A percentile compares a stretch with the other conserved stretches of the same genome.
These are phyloP conservation scores for Zygoascus sp. DNA, from an alignment of 1,139 yeast genomes.

Conservation along the genomic window DNA sequence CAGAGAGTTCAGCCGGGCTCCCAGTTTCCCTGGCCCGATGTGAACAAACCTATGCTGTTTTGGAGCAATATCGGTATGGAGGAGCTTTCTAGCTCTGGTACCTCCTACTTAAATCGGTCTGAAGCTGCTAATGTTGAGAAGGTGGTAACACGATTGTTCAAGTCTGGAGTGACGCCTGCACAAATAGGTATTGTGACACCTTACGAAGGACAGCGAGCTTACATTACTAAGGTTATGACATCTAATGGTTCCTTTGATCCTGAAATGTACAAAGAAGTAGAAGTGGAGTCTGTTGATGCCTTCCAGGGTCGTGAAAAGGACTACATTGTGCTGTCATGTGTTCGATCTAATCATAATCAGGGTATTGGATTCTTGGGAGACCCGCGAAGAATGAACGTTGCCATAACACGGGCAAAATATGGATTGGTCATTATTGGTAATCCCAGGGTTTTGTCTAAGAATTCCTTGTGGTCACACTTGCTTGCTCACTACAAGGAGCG, in stretches of 20 bases:
- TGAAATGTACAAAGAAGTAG: slow-evolving; percentile 66
- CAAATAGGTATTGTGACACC: slow-evolving; percentile 94
- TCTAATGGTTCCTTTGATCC: slow-evolving; percentile 61
- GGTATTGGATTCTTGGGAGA: slow-evolving; percentile 84
- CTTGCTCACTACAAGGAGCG: slow-evolving; percentile 74
- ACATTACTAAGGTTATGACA: slow-evolving; percentile 72
- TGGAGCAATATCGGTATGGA: slow-evolving; percentile 91
- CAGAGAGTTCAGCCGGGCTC: slow-evolving; percentile 56
- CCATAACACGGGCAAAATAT: slow-evolving; percentile 83
- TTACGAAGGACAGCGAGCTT: slow-evolving; percentile 90
- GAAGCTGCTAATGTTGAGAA: slow-evolving; percentile 92
- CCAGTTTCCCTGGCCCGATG: slow-evolving; percentile 86
- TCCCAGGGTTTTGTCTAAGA: slow-evolving; percentile 69
- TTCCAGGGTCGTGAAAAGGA: slow-evolving; percentile 97
- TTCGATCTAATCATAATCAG: slow-evolving; percentile 80
- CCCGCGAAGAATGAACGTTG: slow-evolving; percentile 88
- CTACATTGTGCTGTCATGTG: slow-evolving; percentile 83
- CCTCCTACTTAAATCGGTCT: slow-evolving; percentile 78
- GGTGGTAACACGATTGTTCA: slow-evolving; percentile 65
- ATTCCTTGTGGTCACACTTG: slow-evolving; percentile 74
- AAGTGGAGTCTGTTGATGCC: slow-evolving; percentile 90
- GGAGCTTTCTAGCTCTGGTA: slow-evolving; percentile 79
- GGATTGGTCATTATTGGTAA: slow-evolving; percentile 83
- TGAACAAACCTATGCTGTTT: slow-evolving; percentile 84
- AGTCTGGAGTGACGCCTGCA: slow-evolving; percentile 72